Base-by-base conservation (phyloP, 306 rosid genomes). In the Sesbania bispinosa region DNA sequence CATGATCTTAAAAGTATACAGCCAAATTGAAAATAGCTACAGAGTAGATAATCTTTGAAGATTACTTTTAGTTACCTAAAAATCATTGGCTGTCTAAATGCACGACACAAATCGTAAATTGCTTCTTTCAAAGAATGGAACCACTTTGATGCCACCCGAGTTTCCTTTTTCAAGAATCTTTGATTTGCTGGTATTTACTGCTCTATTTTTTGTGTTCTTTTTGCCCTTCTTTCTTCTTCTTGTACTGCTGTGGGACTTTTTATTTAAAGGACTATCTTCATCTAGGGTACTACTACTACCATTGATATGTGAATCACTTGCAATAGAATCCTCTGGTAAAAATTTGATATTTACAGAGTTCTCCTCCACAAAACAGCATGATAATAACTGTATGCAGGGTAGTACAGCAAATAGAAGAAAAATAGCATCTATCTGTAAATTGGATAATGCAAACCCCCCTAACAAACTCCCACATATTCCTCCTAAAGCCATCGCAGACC, bases 401-500 rank as follows among this genome's bases (percentile, higher is more conserved):
- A 91, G 82, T 39, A 83, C 15, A 67, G 89, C 80, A 69, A 87
- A 91, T 26, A 91, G 83, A 77, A 91, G 89, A 85, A 91, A 91
- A 63, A n/a, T n/a, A 43, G 70, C 67, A 20, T 85, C 66, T 57
- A 83, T 88, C 60, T 38, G 79, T 43, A 91, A 80, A 75, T 80
- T 87, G 73, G 87, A 85, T 66, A 91, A 77, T 57, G 96, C 96
- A 75, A 78, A 77, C 78, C 97, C 97, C n/a, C 97, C 97, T 19
- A 79, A 84, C 71, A 88, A 80, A 83, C 89, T 91, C 53, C 97
- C 97, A 50, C 85, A 86, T 76, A 91, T 82, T 77, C 97, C 97
- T 18, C 97, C 97, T 16, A 88, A 61, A 71, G 97, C 96, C 97
- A 88, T 91, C 8, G 97, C 80, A n/a, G 74, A 76, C 97, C 97